Evolutionary conservation across 257 asterid species (phyloP).

Genomic region (Nicotiana sylvestris): DNA sequence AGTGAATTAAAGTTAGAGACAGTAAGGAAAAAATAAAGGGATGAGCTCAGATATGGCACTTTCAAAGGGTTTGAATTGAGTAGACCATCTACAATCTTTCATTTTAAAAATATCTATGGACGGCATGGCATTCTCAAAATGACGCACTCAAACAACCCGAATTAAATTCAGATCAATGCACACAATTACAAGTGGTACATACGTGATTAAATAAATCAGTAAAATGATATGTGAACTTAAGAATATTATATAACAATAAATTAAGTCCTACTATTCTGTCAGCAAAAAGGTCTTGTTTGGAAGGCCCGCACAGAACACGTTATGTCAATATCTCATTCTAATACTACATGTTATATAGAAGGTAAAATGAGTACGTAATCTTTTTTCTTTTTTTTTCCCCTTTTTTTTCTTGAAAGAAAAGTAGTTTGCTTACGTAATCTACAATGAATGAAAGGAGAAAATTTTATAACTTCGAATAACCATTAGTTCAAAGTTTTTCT

Average conservation of each 20-base stretch:
- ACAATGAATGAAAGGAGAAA: too few relatives aligned
- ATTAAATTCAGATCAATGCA: background rate
- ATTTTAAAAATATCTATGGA: background rate
- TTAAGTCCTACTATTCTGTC: background rate
- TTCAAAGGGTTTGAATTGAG: background rate
- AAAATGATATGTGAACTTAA: background rate
- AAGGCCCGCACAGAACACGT: background rate
- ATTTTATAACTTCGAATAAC: too few relatives aligned
- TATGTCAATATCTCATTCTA: background rate
- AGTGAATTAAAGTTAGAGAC: background rate
- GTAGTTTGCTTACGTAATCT: too few relatives aligned
- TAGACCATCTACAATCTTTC: background rate
- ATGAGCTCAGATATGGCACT: conserved; percentile 5
- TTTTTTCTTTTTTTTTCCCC: too few relatives aligned
- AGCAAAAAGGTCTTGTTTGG: background rate
- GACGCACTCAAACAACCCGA: background rate
- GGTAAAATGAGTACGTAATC: background rate
- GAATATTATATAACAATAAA: background rate
- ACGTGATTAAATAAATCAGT: background rate
- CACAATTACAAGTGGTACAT: background rate
- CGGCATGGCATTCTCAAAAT: background rate
- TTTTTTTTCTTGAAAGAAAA: too few relatives aligned
- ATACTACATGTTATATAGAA: background rate
- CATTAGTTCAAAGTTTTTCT: too few relatives aligned
- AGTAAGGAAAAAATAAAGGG: background rate